Base-by-base conservation (phyloP, 2,329 filamentous ascomycete species). In the Aciculosporium take region DNA sequence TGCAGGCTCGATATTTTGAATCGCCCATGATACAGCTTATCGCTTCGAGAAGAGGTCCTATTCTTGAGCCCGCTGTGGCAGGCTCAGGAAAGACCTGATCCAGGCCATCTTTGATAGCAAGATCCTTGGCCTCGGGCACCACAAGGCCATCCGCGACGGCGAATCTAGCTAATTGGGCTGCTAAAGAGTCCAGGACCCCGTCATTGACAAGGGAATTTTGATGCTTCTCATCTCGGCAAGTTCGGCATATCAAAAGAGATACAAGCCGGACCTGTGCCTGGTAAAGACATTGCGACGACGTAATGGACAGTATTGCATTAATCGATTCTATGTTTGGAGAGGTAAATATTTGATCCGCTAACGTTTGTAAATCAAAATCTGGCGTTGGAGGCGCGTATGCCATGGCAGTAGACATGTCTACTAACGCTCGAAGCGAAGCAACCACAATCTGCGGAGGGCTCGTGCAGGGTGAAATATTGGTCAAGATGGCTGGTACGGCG, bases 141-240 rank as follows among this genome's bases (percentile, higher is more conserved):
- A 84, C 78, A 46, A 79, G 72, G 8, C 81, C 81, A 46, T 78
- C 70, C 5, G 73, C 67, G 2, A 83, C 76, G 32, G 81, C 74
- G 53, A 84, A 81, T 42, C 71, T 78, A 40, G 76, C 84, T 44
- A 96, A 63, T 49, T 79, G 79, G 5, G 76, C 71, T 21, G 85
- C 81, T 23, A 96, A 69, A 10, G 81, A 74, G 60, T 94, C 85
- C 27, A 96, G 66, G 21, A 94, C 70, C 5, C 84, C 84, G 9
- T 69, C 70, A 29, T 79, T 79, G 9, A 84, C 74, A 41, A 96
- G 63, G n/a, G 72, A 64, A 46, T 75, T 72, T 58, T 84, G 84
- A 46, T 91, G 78, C 9, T 64, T 63, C 45, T 87, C 79, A 46
- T 81, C 75, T 15, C 67, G 69, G 54, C 85, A 91, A n/a, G 79